These are phyloP conservation scores for Annulohypoxylon stygium DNA, from an alignment of 495 filamentous ascomycete genomes.

Conservation along the genomic window DNA sequence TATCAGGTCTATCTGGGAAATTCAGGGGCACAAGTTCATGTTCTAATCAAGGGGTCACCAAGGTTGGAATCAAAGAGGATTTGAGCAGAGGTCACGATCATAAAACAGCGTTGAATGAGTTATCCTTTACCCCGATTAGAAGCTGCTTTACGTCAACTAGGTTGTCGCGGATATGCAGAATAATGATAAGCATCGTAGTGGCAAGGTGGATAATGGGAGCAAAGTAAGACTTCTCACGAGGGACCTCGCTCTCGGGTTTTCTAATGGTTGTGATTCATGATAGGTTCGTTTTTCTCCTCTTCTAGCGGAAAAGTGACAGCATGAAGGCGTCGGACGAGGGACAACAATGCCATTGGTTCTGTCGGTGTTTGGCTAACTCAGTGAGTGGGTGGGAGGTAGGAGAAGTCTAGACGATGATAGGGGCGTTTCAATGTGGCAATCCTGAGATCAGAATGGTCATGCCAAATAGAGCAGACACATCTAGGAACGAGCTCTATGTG, in stretches of 20 bases:
- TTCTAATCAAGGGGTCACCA: background rate
- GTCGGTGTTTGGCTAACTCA: background rate
- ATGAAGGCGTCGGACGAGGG: slow-evolving; percentile 20
- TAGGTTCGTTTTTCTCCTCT: slow-evolving; percentile 10
- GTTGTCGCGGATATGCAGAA: slow-evolving; percentile 15
- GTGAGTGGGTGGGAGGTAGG: background rate
- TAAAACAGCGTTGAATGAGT: background rate
- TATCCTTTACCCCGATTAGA: background rate
- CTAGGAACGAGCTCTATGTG: slow-evolving; percentile 13
- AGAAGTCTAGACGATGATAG: background rate
- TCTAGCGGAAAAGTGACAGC: slow-evolving; percentile 9
- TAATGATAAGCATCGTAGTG: slow-evolving; percentile 3
- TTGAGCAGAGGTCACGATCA: background rate
- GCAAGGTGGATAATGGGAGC: slow-evolving; percentile 4
- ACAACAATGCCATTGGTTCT: background rate
- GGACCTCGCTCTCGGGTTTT: background rate
- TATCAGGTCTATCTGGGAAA: background rate
- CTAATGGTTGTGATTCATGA: background rate
- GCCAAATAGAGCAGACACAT: slow-evolving; percentile 11
- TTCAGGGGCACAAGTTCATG: background rate
- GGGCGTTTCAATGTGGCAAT: background rate
- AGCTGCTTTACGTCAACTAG: background rate
- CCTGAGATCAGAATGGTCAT: slow-evolving; percentile 1
- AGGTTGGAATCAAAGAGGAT: background rate
- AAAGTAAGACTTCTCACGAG: background rate